Evolutionary conservation across 2,329 filamentous ascomycete species (phyloP).

Genomic region (Alternaria consortialis): DNA sequence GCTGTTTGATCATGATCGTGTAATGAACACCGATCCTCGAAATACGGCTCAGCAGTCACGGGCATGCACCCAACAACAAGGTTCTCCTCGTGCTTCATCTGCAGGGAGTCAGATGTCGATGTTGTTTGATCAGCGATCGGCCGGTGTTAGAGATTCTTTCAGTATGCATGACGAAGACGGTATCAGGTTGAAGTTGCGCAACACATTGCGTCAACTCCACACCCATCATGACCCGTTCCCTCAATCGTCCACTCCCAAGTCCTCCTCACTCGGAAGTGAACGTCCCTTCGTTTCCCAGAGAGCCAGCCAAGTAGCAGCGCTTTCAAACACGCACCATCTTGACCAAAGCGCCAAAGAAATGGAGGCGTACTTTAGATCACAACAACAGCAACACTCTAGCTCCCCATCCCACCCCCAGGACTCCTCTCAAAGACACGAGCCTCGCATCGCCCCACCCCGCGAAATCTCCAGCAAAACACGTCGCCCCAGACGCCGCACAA

Average conservation of each 20-base stretch:
- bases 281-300: too few relatives aligned
- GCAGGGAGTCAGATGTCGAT: not conserved
- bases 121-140: not conserved
- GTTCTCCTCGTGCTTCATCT: not conserved
- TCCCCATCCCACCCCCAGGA: not conserved
- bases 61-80: constrained; percentile 13
- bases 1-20: not conserved
- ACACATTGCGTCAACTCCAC: not conserved
- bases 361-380: constrained; percentile 10
- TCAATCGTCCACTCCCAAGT: not conserved
- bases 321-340: not conserved
- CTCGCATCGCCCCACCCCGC: not conserved
- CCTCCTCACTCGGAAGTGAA: not conserved
- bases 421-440: not conserved
- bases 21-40: not conserved
- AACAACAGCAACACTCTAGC: not conserved
- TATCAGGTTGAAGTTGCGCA: not conserved
- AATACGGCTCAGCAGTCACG: constrained; percentile 15
- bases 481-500: constrained; percentile 14
- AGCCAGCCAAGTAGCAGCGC: not conserved
- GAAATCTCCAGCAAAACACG: not conserved
- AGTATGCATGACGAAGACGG: not conserved
- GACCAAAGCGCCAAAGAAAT: constrained; percentile 5
- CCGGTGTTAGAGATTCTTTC: not conserved
- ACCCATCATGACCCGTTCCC: not conserved